Percentiles rank a stretch among this genome's conserved stretches.
Conservation (phyloP, 257 asterid genomes). For the Striga asiatica region DNA sequence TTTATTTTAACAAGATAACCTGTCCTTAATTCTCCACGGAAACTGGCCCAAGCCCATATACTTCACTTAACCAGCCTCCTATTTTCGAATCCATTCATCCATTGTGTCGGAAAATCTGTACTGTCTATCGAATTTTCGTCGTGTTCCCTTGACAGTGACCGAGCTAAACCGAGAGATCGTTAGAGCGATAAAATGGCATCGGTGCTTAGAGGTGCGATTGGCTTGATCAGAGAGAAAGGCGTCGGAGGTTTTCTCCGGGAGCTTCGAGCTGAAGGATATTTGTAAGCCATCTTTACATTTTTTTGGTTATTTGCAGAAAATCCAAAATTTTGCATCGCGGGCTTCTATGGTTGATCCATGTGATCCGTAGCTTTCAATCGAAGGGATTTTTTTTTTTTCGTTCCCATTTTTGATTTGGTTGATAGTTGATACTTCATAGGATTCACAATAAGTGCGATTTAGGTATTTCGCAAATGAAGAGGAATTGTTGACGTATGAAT, state of each 20-base stretch:
- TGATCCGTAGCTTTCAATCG: background rate
- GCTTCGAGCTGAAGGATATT: slow-evolving; percentile 69
- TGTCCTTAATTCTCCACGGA: too few species aligned
- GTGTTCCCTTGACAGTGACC: background rate
- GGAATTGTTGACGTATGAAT: background rate
- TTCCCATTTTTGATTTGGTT: background rate
- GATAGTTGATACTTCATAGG: too few species aligned
- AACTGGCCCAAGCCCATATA: too few species aligned
- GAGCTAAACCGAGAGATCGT: slow-evolving; percentile 14
- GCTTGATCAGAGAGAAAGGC: slow-evolving; percentile 69
- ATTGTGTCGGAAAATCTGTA: too few species aligned
- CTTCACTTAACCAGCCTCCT: too few species aligned
- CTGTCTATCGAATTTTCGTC: too few species aligned
- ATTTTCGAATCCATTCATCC: too few species aligned
- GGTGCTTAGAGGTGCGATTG: slow-evolving; percentile 59
- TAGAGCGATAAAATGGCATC: slow-evolving; percentile 48
- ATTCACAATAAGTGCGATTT: background rate
- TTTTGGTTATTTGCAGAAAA: background rate
- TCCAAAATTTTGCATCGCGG: background rate
- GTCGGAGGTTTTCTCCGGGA: slow-evolving; percentile 53
- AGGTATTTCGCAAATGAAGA: background rate
- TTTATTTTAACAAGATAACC: too few species aligned
- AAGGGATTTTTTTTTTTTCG: background rate
- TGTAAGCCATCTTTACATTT: slow-evolving; percentile 26
- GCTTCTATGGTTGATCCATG: background rate